These are phyloP conservation scores for Citrus trifoliata DNA, from an alignment of 345 rosid genomes.

Conservation along the genomic window DNA sequence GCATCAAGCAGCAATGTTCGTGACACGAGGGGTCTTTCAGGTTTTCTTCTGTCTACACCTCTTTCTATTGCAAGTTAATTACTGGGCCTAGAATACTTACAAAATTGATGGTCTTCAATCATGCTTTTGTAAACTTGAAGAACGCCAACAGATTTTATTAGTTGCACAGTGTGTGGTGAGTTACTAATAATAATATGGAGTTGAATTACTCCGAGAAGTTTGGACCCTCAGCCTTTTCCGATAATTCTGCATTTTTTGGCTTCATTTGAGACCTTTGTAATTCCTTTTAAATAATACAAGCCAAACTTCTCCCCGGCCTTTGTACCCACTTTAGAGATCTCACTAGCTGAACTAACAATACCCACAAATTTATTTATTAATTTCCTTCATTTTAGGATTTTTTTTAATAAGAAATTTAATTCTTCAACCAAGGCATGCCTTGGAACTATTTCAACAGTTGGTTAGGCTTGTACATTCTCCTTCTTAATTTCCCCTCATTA, in stretches of 20 bases:
- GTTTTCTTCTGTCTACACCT: slow-evolving; percentile 29
- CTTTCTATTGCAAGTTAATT: neutral
- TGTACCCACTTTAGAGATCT: neutral
- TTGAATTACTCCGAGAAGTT: neutral
- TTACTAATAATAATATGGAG: neutral
- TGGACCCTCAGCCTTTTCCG: neutral
- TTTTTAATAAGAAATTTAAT: neutral
- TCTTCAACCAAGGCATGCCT: neutral
- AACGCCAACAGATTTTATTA: neutral
- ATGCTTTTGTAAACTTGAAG: neutral
- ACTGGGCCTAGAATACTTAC: neutral
- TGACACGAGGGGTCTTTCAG: slow-evolving; percentile 96
- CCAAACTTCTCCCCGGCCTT: neutral
- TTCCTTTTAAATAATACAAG: too few species aligned
- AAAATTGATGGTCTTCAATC: neutral
- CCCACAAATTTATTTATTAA: neutral
- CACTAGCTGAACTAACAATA: neutral
- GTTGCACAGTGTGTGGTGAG: neutral
- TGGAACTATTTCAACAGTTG: neutral
- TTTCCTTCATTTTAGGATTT: neutral
- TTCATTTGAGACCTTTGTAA: neutral
- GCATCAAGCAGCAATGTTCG: slow-evolving; percentile 68
- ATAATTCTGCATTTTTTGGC: neutral
- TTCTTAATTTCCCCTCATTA: neutral
- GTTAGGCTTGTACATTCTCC: neutral